phyloP scores from a whole-genome alignment of 306 rosid genomes.

The Cucurbita pepo region DNA sequence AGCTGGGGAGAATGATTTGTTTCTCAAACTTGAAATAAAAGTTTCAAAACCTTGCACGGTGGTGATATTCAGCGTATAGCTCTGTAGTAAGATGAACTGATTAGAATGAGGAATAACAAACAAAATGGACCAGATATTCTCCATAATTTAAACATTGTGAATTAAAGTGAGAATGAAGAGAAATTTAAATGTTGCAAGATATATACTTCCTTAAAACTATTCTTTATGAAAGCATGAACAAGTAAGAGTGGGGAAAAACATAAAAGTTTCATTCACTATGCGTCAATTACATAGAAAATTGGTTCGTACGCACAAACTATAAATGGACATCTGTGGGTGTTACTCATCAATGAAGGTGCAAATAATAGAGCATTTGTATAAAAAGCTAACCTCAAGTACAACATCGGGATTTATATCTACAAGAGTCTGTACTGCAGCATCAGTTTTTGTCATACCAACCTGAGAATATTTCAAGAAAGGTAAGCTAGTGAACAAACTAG shows the following conservation, averaged over 20 bases:
- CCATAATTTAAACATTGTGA: background rate
- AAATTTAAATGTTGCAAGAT: background rate
- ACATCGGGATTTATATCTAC: conserved; percentile 93
- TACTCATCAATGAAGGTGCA: background rate
- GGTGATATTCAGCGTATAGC: conserved; percentile 84
- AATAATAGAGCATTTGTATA: background rate
- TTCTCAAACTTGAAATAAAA: conserved; percentile 57
- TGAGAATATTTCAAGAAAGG: conserved; percentile 9
- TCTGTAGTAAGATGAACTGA: conserved; percentile 30
- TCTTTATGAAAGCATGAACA: background rate
- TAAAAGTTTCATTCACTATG: background rate
- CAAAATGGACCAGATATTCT: background rate
- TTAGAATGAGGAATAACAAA: conserved; percentile 11
- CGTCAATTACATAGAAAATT: background rate
- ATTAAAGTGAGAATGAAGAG: background rate
- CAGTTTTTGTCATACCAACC: conserved; percentile 95
- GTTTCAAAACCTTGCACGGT: conserved; percentile 86
- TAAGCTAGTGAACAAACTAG: background rate
- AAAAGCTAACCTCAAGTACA: conserved; percentile 58
- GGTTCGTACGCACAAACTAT: background rate
- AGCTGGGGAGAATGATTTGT: conserved; percentile 52
- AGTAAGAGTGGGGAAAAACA: background rate
- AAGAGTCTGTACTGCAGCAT: conserved; percentile 91
- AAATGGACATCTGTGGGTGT: background rate
- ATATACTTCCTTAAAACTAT: background rate